Base-by-base conservation (phyloP, 352 stramenopile species). In the Pythium chondricola region DNA sequence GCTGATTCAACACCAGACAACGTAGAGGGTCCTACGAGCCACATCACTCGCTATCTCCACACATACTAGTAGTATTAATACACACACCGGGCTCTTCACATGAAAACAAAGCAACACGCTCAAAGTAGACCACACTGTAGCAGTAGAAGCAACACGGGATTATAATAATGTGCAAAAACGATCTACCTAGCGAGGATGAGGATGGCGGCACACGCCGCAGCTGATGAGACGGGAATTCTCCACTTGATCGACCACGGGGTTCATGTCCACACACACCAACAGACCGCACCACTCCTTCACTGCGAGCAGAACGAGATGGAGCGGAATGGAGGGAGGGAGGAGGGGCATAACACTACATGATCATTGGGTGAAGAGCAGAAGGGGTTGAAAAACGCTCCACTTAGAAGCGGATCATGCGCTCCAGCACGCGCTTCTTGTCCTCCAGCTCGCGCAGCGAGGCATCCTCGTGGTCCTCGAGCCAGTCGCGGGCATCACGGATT, bases 361-460 rank as follows among this genome's bases (percentile, higher is more conserved):
- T 61, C 52, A 61, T 61, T 54, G 47, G 43, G n/a, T n/a, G n/a
- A n/a, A n/a, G n/a, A n/a, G n/a, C n/a, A n/a, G n/a, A n/a, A n/a
- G n/a, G n/a, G n/a, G n/a, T n/a, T n/a, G n/a, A n/a, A n/a, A n/a
- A 1, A 50, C 8, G 17, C 29, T 33, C 29, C 54, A 33, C 52
- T 70, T 72, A 72, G 38, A 61, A 61, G 42, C 55, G 54, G 48
- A 69, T 53, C 44, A 72, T 54, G 33, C 63, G 63, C 56, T 71
- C 63, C 38, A 71, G 38, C 48, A 65, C 52, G 43, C 63, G 63
- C 67, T 93, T 85, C 75, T 97, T 95, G 54, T 90, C 78, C 57
- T 96, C 87, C 38, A 75, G 93, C 65, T 96, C 85, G 61, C 93
- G 85, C 53, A 85, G 76, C 45, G 89, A 80, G 32, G 71, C 75